Base-by-base conservation (phyloP, 345 rosid species). In the Murraya paniculata region DNA sequence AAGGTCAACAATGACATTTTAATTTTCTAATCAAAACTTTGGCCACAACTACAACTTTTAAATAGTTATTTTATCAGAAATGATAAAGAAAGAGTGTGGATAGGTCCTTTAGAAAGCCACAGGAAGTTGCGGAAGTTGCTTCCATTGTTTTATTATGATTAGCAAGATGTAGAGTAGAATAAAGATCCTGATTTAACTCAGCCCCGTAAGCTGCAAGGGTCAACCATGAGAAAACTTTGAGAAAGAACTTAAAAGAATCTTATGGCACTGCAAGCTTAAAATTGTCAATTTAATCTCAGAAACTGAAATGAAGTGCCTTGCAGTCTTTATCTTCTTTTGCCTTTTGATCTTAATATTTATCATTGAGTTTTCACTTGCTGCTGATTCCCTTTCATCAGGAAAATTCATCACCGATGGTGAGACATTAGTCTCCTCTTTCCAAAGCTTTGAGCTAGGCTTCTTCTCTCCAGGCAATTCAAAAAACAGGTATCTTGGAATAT, bases 401-500 rank as follows among this genome's bases (percentile, higher is more conserved):
- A 61, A 33, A 50, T 55, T 59, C 7, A 59, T 82, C 9, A 60
- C 9, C 14, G 88, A 73, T 73, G 79, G 81, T 16, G 71, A 75
- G 55, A 85, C 81, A 0, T 18, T 81, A 50, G 64, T 81, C 30
- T 70, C 73, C 24, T 45, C 73, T n/a, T 25, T 7, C n/a, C 56
- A 27, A 18, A 48, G 35, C 27, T 84, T 82, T 35, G 85, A 79
- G 79, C 62, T 84, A 5, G 87, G 87, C 8, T 77, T 84, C 75
- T 82, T 82, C 69, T 18, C 71, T 28, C 79, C 76, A 9, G 68
- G 77, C 5, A 68, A 72, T 31, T 82, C 87, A 8, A 31, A 5
- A 25, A 85, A 74, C 2, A 68, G 72, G 72, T 88, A 88, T 55
- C 21, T 90, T 18, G 91, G 85, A 48, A 86, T 90, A 5, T 83